Base-by-base conservation (phyloP, 148 eudicot species). In the Chenopodium berlandieri region DNA sequence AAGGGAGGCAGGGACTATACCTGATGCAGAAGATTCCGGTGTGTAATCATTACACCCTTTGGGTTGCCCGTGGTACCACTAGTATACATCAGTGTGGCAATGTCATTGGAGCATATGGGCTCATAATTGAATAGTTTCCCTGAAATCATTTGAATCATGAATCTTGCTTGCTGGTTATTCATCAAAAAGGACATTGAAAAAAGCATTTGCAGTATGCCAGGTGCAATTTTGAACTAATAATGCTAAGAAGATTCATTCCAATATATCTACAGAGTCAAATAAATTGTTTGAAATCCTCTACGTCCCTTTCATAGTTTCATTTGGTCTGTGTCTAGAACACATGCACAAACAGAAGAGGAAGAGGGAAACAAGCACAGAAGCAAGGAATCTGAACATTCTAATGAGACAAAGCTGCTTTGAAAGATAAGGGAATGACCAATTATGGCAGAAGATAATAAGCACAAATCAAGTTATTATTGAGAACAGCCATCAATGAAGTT, bases 51-150 rank as follows among this genome's bases (percentile, higher is more conserved):
- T 44, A 96, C 99, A 73, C 99, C 99, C 84, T 96, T 96, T 25
- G 99, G 99, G 71, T 90, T 92, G 62, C 97, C 97, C 71, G 97
- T 94, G 77, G 98, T 96, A 58, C 99, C 99, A 88, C 99, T 96
- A 78, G 99, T 96, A 80, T 96, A 96, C 77, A 96, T 83, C 80
- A 96, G 89, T 16, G 99, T 90, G 72, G 99, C 99, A 71, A 90
- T 79, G 80, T 93, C 97, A 83, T 91, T 89, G 72, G 97, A 88
- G 86, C 81, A 88, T 80, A 96, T 94, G 80, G 97, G 87, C 86
- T 93, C 91, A 87, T 89, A 94, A 19, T 60, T 66, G 85, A 86
- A 91, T 37, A 84, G 84, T 60, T 89, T 81, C 82, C 95, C 99
- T 96, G 91, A 81, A 86, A 85, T 78, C 50, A 79, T 47, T 17